Evolutionary conservation across 306 rosid species (phyloP), one percentile per base, ranked within the genome.

Genomic region (Acmispon strigosus): DNA sequence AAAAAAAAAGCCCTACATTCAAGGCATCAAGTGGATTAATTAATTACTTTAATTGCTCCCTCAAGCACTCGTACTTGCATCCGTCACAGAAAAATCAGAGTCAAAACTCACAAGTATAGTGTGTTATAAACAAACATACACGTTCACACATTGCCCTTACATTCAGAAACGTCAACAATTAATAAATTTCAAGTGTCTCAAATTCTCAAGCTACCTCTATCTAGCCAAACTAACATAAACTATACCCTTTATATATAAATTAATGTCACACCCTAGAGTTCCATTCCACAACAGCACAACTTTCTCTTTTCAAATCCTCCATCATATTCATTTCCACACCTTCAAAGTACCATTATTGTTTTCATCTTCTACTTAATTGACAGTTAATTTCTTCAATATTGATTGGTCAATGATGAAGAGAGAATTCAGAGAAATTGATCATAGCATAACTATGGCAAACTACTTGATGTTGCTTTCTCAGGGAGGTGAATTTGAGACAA

Each of bases 401-500:
- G 42, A 39, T 16, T 27, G 13, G 41, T 3, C 4, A 7, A 83
- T 86, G 12, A 90, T 88, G 92, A 93, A 90, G 88, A 87, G 97
- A 82, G 91, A 83, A 56, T 32, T 32, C 37, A 87, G 84, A 76
- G 94, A 94, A 9, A 39, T 66, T 41, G 90, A 87, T 20, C 73
- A 27, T 27, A 27, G 55, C 77, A 67, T 63, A 67, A 68, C 83
- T 83, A 85, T 91, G 91, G 97, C 96, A 10, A 89, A 94, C 64
- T 94, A 85, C 69, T 80, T 94, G 91, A 91, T 89, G 92, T 18
- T 91, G 7, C 95, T 94, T 39, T 88, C 98, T 66, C 81, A 78
- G 5, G 86, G 86, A 41, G 59, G 54, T 32, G 60, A 60, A 60
- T 41, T 68, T 10, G 65, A 66, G 13, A 42, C 42, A 7, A 37